phyloP scores from a whole-genome alignment of 2,329 filamentous ascomycete genomes.

The Rasamsonia emersonii region DNA sequence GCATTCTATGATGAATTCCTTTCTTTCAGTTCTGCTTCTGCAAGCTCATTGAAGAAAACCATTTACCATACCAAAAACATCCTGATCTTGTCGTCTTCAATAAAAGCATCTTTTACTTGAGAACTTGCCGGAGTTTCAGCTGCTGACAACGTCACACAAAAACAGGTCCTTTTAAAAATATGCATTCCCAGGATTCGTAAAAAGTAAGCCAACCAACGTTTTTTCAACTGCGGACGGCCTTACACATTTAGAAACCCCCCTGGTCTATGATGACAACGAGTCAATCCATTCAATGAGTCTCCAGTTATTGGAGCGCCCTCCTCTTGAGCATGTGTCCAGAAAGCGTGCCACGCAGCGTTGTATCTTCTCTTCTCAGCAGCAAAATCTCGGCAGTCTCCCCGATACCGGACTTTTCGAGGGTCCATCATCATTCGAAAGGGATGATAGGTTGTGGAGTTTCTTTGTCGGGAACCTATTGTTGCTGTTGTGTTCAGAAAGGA shows the following conservation, averaged over 20 bases:
- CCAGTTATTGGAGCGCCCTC: conserved; percentile 25
- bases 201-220: not conserved
- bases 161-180: too few relatives aligned
- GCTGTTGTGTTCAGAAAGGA: conserved; percentile 11
- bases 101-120: conserved; percentile 5
- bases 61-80: conserved; percentile 50
- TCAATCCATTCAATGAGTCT: conserved; percentile 56
- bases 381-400: conserved; percentile 26
- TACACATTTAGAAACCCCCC: too few relatives aligned
- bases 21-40: conserved; percentile 56
- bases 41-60: conserved; percentile 49
- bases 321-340: conserved; percentile 20
- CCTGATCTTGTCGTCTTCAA: conserved; percentile 33
- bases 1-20: conserved; percentile 40
- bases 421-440: conserved; percentile 14
- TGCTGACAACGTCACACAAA: too few relatives aligned
- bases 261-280: conserved; percentile 50
- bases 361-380: conserved; percentile 17
- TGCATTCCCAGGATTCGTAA: not conserved
- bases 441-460: conserved; percentile 40
- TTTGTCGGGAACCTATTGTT: conserved; percentile 13
- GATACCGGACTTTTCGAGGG: conserved; percentile 34
- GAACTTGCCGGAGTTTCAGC: conserved; percentile 5
- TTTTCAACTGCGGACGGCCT: too few relatives aligned
- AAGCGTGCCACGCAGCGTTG: conserved; percentile 12